Base-by-base conservation (phyloP, 371 early-diverging fungal species). In the Synchytrium microbalum region DNA sequence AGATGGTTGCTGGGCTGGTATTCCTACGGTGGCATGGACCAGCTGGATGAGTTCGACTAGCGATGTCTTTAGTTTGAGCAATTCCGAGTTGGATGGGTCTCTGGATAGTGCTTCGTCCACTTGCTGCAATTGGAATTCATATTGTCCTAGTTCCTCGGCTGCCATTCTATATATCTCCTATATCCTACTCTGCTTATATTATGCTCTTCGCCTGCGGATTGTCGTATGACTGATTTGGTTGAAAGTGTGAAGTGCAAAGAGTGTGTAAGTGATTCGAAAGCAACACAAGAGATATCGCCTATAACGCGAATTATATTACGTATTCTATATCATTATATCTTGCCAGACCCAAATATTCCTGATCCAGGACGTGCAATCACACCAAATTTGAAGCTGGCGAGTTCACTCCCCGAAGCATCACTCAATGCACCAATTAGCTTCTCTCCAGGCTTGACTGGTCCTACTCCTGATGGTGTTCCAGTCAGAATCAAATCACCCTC, bases 381-480 rank as follows among this genome's bases (percentile, higher is more conserved):
- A 38, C 19, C 19, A 19, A 38, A 38, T 38, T 38, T 38, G 46
- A 38, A 38, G 19, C 10, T 5, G 5, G 19, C 46, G 46, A 38
- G 46, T 19, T 38, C 46, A 10, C 10, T 19, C 5, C 46, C 46
- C 46, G 46, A 10, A 19, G 46, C 46, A 10, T 10, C 19, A 38
- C 46, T 10, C 46, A 94, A 72, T 1, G 89, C 90, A 32, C 85
- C 90, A 26, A 81, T 84, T 13, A 96, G 70, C 28, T 75, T 77
- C 69, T 93, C 85, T 1, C 96, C 97, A 3, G 88, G 75, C 2
- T 66, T 32, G 31, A 95, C 83, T 0, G 88, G 88, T 0, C 93
- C 93, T 1, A 95, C 96, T 10, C 96, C 96, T 60, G 80, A 71
- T 13, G 96, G 93, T 23, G 96, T 95, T 56, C 93, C 90, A 59